Evolutionary conservation across 1,284 basidiomycete genomes (phyloP), one percentile per base, ranked within the genome.

Genomic region (Moesziomyces antarcticus): DNA sequence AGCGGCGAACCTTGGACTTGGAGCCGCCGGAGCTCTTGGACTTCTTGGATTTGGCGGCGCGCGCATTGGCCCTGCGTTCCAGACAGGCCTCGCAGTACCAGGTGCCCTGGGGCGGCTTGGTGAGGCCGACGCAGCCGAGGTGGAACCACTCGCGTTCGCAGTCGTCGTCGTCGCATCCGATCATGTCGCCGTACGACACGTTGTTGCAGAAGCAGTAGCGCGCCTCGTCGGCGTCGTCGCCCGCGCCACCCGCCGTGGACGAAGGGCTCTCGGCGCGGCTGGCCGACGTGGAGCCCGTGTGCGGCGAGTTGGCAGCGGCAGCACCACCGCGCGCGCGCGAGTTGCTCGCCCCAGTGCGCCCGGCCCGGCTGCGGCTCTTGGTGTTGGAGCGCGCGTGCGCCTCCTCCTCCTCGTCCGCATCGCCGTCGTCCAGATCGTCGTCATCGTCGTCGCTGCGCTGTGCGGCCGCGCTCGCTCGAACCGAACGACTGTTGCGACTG

Each of bases 101-200:
- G 58, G 88, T 88, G 24, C 88, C 89, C 68, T 87, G 87, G 0
- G 91, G 92, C 25, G 87, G 86, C 61, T 88, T 87, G 25, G 85
- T 86, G 46, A 92, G 85, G 21, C 88, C 90, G 5, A 89, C 89
- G 78, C 92, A 93, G 9, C 84, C 87, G 22, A 91, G 84, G 82
- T 93, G 92, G 84, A 92, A 93, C 96, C 96, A 98, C 91, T 98
- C 95, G 59, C 88, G 87, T 80, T 91, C 90, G 85, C 96, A 98
- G 48, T 89, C 88, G n/a, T 88, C 87, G 77, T 91, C 92, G 85
- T 99, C 96, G 84, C 96, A 99, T 3, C 90, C 96, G 79, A 99
- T 94, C 96, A 99, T 99, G 85, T 96, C 92, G 30, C 95, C 94
- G 80, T 91, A 95, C 81, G 92, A 93, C 58, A 91, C 88, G 24